These are phyloP conservation scores for Hortiboletus campestris DNA, from an alignment of 768 basidiomycete genomes.

Conservation along the genomic window DNA sequence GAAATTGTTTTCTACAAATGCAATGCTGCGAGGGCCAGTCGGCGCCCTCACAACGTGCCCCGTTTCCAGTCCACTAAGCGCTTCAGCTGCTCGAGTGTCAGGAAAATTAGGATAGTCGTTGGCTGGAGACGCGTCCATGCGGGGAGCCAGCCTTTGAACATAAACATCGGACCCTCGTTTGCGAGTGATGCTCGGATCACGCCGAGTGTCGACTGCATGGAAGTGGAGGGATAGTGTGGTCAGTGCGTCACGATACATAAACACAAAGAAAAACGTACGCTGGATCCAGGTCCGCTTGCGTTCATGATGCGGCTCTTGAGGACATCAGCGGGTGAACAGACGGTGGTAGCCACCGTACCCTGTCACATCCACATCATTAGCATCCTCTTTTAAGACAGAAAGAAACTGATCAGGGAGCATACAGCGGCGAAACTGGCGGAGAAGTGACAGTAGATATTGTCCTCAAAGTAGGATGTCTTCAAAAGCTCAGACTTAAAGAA, in stretches of 20 bases:
- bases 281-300: slow-evolving; percentile 77
- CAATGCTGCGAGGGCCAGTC: not conserved
- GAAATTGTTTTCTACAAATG: not conserved
- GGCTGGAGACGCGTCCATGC: slow-evolving; percentile 86
- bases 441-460: slow-evolving; percentile 83
- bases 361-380: slow-evolving; percentile 24
- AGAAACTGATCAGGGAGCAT: slow-evolving; percentile 21
- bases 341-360: slow-evolving; percentile 87
- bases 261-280: slow-evolving; percentile 47
- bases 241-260: not conserved
- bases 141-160: slow-evolving; percentile 92
- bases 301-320: slow-evolving; percentile 91
- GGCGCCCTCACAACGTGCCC: slow-evolving; percentile 18
- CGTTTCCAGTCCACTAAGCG: slow-evolving; percentile 64
- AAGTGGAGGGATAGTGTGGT: not conserved
- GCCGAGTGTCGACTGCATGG: slow-evolving; percentile 59
- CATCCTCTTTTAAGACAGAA: not conserved
- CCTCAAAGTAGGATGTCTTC: slow-evolving; percentile 67
- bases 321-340: slow-evolving; percentile 88
- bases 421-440: slow-evolving; percentile 86
- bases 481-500: slow-evolving; percentile 86
- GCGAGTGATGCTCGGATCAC: slow-evolving; percentile 68
- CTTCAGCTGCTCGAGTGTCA: slow-evolving; percentile 81
- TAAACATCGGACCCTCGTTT: slow-evolving; percentile 81
- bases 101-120: slow-evolving; percentile 84